These are phyloP conservation scores for Naganishia vishniacii DNA, from an alignment of 768 basidiomycete genomes.

Conservation along the genomic window DNA sequence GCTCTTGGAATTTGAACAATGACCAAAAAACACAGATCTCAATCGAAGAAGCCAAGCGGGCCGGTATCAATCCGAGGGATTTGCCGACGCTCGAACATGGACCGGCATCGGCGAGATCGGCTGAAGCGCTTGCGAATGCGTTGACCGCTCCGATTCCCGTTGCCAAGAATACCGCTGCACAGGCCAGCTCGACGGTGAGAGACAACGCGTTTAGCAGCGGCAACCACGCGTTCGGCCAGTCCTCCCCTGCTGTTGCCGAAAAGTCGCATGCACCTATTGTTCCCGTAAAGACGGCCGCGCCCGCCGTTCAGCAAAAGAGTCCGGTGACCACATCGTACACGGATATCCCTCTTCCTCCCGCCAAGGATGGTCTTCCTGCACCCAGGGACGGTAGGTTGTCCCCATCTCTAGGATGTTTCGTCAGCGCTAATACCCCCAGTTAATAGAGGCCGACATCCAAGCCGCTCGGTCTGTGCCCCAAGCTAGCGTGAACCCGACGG, in stretches of 20 bases:
- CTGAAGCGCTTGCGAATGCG: conserved; percentile 7
- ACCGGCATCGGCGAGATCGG: neutral
- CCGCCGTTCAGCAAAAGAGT: neutral
- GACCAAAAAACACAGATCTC: conserved; percentile 35
- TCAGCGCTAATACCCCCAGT: neutral
- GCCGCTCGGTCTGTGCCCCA: conserved; percentile 17
- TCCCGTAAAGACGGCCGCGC: conserved; percentile 2
- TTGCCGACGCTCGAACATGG: conserved; percentile 34
- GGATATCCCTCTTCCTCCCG: conserved; percentile 16
- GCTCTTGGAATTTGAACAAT: conserved; percentile 18
- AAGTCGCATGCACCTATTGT: neutral
- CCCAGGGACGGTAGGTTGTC: neutral
- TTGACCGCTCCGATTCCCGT: conserved; percentile 1
- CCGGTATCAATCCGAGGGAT: conserved; percentile 39
- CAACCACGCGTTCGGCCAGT: neutral
- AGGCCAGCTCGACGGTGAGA: conserved; percentile 4
- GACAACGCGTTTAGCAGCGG: neutral
- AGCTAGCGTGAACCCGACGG: conserved; percentile 13
- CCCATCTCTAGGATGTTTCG: too few relatives aligned
- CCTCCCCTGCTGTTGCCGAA: neutral
- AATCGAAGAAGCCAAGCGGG: conserved; percentile 41
- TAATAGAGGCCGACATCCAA: conserved; percentile 8
- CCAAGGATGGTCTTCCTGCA: conserved; percentile 18
- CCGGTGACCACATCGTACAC: neutral
- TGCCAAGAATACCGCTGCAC: conserved; percentile 6